phyloP scores from a whole-genome alignment of 495 filamentous ascomycete genomes.

The Jackrogersella multiformis region DNA sequence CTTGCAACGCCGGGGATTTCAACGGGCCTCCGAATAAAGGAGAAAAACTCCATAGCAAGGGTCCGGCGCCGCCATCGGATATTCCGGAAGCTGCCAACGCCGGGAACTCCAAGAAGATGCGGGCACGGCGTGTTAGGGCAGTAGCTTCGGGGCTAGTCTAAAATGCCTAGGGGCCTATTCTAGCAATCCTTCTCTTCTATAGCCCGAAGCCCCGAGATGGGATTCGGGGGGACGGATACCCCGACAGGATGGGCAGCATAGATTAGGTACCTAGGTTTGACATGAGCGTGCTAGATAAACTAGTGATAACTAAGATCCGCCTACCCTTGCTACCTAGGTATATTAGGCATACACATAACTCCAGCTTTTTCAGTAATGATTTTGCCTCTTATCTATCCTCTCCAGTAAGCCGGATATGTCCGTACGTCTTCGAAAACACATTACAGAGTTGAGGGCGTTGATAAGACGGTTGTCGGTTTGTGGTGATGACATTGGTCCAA shows the following conservation, averaged over 20 bases:
- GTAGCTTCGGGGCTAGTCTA: slow-evolving; percentile 1
- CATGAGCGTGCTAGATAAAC: neutral
- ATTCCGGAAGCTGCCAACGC: slow-evolving; percentile 33
- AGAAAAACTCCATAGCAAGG: slow-evolving; percentile 46
- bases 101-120: slow-evolving; percentile 1
- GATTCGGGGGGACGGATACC: neutral
- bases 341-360: too few species aligned
- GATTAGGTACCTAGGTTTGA: neutral
- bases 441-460: slow-evolving; percentile 3
- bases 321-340: too few species aligned
- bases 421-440: neutral
- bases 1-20: slow-evolving; percentile 59
- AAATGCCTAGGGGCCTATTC: neutral
- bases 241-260: too few species aligned
- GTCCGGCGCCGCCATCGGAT: slow-evolving; percentile 19
- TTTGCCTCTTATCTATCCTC: neutral
- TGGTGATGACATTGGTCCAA: neutral
- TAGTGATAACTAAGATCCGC: neutral
- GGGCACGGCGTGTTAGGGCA: slow-evolving; percentile 9
- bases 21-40: slow-evolving; percentile 68
- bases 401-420: neutral
- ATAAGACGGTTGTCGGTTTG: slow-evolving; percentile 39
- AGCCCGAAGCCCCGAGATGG: neutral
- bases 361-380: too few species aligned
- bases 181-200: neutral